Conservation (phyloP, 495 filamentous ascomycete species). For the Talaromyces thailandensis region DNA sequence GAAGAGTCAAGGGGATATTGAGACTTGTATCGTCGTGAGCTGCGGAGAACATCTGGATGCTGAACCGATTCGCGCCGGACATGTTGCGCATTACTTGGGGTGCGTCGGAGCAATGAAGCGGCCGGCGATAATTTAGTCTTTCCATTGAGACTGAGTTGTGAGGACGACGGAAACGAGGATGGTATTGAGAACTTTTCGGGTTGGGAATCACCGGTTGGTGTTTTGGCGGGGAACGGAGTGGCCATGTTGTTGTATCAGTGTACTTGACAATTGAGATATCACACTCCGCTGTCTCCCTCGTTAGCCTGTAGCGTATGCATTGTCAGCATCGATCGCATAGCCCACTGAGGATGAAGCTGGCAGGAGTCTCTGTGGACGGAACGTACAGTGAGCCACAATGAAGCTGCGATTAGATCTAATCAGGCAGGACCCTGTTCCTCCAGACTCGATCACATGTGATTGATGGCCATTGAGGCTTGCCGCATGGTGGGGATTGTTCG, state of each 20-base stretch:
- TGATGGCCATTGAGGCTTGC: neutral
- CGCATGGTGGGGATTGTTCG: neutral
- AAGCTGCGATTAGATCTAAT: neutral
- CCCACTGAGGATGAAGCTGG: neutral
- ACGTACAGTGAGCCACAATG: neutral
- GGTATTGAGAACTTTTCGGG: neutral
- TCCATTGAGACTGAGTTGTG: conserved; percentile 41
- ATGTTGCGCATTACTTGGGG: conserved; percentile 36
- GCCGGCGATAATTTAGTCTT: conserved; percentile 48
- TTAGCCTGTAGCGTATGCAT: neutral
- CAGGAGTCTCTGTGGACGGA: neutral
- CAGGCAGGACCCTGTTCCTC: neutral
- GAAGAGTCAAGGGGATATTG: conserved; percentile 73
- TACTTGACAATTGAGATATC: neutral
- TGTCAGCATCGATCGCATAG: neutral
- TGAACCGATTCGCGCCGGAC: conserved; percentile 37
- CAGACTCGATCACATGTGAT: neutral
- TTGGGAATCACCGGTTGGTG: conserved; percentile 28
- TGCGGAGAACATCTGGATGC: conserved; percentile 24
- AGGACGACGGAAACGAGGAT: conserved; percentile 26
- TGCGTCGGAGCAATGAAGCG: conserved; percentile 44
- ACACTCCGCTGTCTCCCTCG: neutral
- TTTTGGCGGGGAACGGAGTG: conserved; percentile 31
- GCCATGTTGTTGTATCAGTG: neutral
- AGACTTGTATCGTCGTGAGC: conserved; percentile 54